phyloP scores from a whole-genome alignment of 495 filamentous ascomycete genomes.

The Tuber umbilicatum region DNA sequence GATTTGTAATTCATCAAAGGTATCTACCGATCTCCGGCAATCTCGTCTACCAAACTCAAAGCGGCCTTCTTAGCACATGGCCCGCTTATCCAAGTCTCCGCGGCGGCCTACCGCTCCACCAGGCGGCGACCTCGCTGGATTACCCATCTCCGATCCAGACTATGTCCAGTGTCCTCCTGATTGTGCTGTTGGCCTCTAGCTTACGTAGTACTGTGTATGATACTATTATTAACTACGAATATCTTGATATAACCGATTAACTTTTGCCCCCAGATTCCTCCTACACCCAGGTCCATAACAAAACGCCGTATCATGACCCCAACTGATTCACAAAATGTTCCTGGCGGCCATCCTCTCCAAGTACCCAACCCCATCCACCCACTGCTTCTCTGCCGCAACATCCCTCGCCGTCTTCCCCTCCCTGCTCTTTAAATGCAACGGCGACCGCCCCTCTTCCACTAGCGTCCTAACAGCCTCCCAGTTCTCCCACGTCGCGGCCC shows the following conservation, averaged over 20 bases:
- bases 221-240: background rate
- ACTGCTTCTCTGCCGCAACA: background rate
- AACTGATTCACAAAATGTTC: background rate
- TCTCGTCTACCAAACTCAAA: too few species aligned
- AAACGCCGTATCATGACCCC: background rate
- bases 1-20: too few species aligned
- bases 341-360: background rate
- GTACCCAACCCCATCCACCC: background rate
- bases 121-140: too few species aligned
- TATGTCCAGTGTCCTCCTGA: too few species aligned
- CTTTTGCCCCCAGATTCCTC: background rate
- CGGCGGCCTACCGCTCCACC: too few species aligned
- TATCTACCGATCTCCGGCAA: too few species aligned
- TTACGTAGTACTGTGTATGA: too few species aligned
- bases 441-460: background rate
- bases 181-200: too few species aligned
- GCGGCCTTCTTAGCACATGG: too few species aligned
- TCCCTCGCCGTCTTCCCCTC: slow-evolving; percentile 1
- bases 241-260: background rate
- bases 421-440: background rate
- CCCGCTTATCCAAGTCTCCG: too few species aligned
- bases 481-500: slow-evolving; percentile 7
- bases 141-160: too few species aligned
- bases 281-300: background rate
- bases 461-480: slow-evolving; percentile 3